phyloP scores from a whole-genome alignment of 2,329 filamentous ascomycete genomes.

The Lithohypha guttulata region DNA sequence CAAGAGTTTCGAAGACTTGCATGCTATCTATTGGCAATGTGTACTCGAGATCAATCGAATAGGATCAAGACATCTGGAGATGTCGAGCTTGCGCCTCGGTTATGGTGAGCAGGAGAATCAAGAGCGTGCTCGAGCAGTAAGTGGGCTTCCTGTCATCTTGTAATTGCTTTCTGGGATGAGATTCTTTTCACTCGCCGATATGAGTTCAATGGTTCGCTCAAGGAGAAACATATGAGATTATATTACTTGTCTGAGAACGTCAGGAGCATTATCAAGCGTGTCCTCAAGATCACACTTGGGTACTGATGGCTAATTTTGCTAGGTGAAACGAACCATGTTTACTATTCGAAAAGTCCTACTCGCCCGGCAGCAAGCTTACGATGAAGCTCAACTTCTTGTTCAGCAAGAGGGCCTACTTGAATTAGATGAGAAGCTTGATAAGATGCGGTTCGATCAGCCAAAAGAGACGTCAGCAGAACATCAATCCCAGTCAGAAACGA shows the following conservation, averaged over 20 bases:
- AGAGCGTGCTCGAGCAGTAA: conserved; percentile 55
- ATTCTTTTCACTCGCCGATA: conserved; percentile 26
- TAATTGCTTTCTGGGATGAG: conserved; percentile 19
- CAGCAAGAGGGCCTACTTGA: conserved; percentile 9
- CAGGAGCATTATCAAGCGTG: too few species aligned
- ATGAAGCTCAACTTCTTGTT: conserved; percentile 13
- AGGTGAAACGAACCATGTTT: conserved; percentile 11
- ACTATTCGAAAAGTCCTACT: conserved; percentile 10
- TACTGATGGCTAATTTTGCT: neutral
- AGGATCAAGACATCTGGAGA: conserved; percentile 63
- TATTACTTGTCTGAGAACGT: too few species aligned
- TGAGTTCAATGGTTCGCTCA: conserved; percentile 25
- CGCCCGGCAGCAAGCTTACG: conserved; percentile 13
- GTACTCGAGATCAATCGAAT: conserved; percentile 83
- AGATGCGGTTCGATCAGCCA: too few species aligned
- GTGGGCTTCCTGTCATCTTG: conserved; percentile 25
- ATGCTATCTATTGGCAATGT: conserved; percentile 89
- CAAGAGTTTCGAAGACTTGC: conserved; percentile 90
- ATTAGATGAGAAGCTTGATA: neutral
- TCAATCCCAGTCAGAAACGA: neutral
- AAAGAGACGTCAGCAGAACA: neutral
- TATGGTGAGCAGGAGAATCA: conserved; percentile 62
- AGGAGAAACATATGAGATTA: conserved; percentile 11
- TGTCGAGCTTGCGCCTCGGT: conserved; percentile 54
- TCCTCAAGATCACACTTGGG: too few species aligned